Base-by-base conservation (phyloP, 768 basidiomycete genomes). In the Obba rivulosa region DNA sequence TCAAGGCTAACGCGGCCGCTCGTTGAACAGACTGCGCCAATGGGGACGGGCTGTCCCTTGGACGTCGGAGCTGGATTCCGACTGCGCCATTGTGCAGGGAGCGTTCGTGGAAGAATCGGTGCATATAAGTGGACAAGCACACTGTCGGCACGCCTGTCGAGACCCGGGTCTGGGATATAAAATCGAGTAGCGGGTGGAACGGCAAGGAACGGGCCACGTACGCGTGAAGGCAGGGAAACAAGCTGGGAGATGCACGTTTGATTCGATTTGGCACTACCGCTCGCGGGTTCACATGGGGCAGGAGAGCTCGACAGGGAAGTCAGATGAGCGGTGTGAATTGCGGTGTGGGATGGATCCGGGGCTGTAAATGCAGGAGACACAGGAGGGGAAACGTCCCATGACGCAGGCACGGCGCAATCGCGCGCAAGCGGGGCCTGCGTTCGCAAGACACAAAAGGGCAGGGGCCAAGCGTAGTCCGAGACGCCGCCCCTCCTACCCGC, bases 341-440 rank as follows among this genome's bases (percentile, higher is more conserved):
- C 20, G 37, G 16, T n/a, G 37, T 16, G n/a, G 20, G 37, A 20
- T 16, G 37, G 8, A 5, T 7, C 8, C 7, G n/a, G 37, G 37
- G 7, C 20, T 5, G 20, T 16, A 5, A n/a, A 35, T 9, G 34
- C n/a, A 9, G n/a, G 9, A 35, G 34, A 5, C 16, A 7, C n/a
- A 38, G 34, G 9, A n/a, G 40, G 45, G 20, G 34, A 39, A 41
- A 48, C 48, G 51, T 52, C 54, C 45, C 51, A 56, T 56, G 54
- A 52, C 54, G 54, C 50, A 40, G 50, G 48, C 41, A 51, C 43
- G 34, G 17, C 51, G 54, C 51, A 52, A 52, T 52, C 45, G 48
- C 39, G 44, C 51, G 54, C 51, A 56, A 56, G 50, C 28, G 28
- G 28, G 28, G 28, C 7, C 13, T 31, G 45, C 50, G 47, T 47